These are phyloP conservation scores for Colletotrichum sp. DNA, from an alignment of 2,329 filamentous ascomycete genomes.

Conservation along the genomic window DNA sequence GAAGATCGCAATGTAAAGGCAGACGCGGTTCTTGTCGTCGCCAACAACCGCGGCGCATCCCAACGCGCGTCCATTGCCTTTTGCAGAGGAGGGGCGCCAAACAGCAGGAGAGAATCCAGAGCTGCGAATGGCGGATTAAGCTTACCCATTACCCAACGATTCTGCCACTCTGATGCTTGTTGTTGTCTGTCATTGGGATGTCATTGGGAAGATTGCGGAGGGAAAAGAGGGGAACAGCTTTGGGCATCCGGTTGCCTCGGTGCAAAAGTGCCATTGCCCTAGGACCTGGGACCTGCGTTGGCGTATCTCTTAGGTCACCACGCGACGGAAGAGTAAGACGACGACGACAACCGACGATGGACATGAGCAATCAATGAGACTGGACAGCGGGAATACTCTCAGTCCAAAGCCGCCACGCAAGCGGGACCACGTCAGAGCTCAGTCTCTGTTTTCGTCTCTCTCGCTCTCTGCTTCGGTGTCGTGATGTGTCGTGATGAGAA, in stretches of 20 bases:
- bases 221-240: neutral
- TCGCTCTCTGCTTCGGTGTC: neutral
- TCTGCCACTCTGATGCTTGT: neutral
- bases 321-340: neutral
- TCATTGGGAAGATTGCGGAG: neutral
- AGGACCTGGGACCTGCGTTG: neutral
- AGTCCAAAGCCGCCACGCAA: neutral
- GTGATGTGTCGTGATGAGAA: neutral
- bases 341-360: neutral
- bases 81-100: neutral
- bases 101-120: neutral
- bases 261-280: neutral
- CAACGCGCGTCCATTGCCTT: neutral
- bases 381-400: neutral
- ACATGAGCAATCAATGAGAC: neutral
- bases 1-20: neutral
- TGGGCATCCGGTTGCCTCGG: neutral
- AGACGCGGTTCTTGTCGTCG: neutral
- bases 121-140: neutral
- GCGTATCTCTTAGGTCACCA: neutral
- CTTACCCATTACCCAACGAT: neutral
- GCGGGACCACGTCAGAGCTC: neutral
- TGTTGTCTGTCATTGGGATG: neutral
- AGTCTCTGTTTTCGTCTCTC: neutral
- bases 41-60: neutral